Conservation (phyloP, 805 yeast genomes). For the Saccharomycopsis schoenii region DNA sequence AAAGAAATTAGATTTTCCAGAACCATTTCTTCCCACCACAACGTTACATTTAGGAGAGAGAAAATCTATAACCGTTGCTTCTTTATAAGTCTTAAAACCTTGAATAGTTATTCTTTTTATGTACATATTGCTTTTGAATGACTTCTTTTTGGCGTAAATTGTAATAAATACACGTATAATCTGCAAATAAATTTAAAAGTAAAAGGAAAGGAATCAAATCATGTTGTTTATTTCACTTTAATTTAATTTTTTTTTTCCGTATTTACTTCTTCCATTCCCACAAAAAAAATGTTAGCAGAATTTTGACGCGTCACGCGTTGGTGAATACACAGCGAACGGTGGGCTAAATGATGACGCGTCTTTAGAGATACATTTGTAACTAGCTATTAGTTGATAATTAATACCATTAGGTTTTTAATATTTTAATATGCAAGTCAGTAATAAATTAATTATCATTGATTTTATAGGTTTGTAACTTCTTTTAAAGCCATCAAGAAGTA, state of each 20-base stretch:
- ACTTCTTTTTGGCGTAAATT: neutral
- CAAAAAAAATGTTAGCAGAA: neutral
- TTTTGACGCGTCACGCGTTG: neutral
- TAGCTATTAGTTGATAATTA: neutral
- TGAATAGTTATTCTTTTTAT: conserved; percentile 50
- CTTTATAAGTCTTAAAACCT: conserved; percentile 89
- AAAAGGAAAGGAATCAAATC: neutral
- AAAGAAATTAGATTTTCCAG: conserved; percentile 92
- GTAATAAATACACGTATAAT: neutral
- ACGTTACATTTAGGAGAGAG: conserved; percentile 80
- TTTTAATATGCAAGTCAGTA: too few relatives aligned
- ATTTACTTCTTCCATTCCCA: neutral
- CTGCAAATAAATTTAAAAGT: neutral
- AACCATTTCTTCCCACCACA: conserved; percentile 87
- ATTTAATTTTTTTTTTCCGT: too few relatives aligned
- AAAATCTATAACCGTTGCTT: conserved; percentile 65
- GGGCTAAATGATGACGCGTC: neutral
- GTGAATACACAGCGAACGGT: neutral
- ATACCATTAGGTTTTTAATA: too few relatives aligned
- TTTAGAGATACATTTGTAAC: too few relatives aligned
- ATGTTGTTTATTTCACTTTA: neutral
- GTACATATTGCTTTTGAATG: conserved; percentile 4
- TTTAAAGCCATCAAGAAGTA: too few relatives aligned
- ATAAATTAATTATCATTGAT: too few relatives aligned
- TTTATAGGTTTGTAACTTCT: too few relatives aligned